These are phyloP conservation scores for Penicillium hordei DNA, from an alignment of 2,329 filamentous ascomycete species.

Conservation along the genomic window DNA sequence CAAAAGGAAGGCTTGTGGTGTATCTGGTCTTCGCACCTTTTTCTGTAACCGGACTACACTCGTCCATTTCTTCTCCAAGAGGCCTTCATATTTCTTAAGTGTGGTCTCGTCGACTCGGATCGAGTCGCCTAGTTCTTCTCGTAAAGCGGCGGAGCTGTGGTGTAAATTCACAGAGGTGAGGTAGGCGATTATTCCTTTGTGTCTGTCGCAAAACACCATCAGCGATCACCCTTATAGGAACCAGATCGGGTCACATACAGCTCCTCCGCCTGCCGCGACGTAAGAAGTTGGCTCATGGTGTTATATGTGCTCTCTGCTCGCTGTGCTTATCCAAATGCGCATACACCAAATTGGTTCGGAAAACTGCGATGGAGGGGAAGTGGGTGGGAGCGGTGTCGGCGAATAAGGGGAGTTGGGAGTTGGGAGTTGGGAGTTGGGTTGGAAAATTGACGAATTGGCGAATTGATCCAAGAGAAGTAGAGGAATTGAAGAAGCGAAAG, in stretches of 20 bases:
- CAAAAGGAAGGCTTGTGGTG: slow-evolving; percentile 5
- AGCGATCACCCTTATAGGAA: slow-evolving; percentile 8
- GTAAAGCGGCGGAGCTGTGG: slow-evolving; percentile 67
- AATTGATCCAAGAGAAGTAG: slow-evolving; percentile 3
- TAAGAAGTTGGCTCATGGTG: slow-evolving; percentile 72
- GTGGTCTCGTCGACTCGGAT: slow-evolving; percentile 74
- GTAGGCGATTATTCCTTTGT: slow-evolving; percentile 93
- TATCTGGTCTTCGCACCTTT: slow-evolving; percentile 57
- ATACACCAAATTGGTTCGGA: slow-evolving; percentile 14
- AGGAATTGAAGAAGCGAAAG: neutral
- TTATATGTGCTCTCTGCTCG: slow-evolving; percentile 23
- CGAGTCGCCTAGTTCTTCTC: slow-evolving; percentile 71
- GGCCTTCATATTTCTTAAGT: slow-evolving; percentile 87
- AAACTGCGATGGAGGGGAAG: slow-evolving; percentile 6
- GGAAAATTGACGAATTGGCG: neutral
- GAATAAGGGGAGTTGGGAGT: neutral
- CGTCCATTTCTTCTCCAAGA: slow-evolving; percentile 98
- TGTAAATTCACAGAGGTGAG: slow-evolving; percentile 71
- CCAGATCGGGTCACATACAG: slow-evolving; percentile 60
- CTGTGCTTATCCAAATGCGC: slow-evolving; percentile 19
- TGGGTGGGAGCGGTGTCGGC: slow-evolving; percentile 6
- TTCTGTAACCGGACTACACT: slow-evolving; percentile 92
- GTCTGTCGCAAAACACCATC: slow-evolving; percentile 53
- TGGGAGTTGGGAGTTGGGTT: neutral
- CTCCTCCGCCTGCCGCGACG: slow-evolving; percentile 80